Conservation (phyloP, 2,329 filamentous ascomycete genomes). For the Curvularia hawaiiensis region DNA sequence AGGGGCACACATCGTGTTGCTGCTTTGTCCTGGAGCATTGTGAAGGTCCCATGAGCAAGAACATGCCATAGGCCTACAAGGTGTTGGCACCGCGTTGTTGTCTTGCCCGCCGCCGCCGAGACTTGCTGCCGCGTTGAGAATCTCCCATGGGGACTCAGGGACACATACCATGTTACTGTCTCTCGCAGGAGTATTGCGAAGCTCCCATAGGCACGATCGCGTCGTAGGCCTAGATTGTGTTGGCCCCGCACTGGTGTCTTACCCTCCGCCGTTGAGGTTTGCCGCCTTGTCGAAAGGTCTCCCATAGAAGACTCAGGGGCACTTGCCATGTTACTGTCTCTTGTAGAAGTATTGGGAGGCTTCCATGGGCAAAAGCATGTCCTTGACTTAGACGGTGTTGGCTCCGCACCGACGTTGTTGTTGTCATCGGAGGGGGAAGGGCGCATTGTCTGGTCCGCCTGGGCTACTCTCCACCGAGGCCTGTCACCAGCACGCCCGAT, state of each 20-base stretch:
- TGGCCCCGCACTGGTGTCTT: background rate
- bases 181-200: too few relatives aligned
- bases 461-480: conserved; percentile 5
- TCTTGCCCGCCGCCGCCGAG: background rate
- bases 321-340: background rate
- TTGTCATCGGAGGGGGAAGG: conserved; percentile 4
- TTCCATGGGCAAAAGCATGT: background rate
- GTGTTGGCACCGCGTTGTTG: conserved; percentile 7
- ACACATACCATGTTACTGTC: too few relatives aligned
- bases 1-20: background rate
- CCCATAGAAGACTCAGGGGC: background rate
- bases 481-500: conserved; percentile 3
- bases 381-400: background rate
- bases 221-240: too few relatives aligned
- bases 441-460: conserved; percentile 4
- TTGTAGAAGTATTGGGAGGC: background rate
- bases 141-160: too few relatives aligned
- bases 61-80: background rate
- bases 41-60: background rate
- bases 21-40: background rate
- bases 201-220: too few relatives aligned
- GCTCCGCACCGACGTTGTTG: conserved; percentile 10
- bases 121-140: too few relatives aligned
- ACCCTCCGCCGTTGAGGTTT: background rate
- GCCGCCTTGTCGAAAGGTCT: background rate